Base-by-base conservation (phyloP, 192 early-diverging fungal species). In the Cladochytrium replicatum region DNA sequence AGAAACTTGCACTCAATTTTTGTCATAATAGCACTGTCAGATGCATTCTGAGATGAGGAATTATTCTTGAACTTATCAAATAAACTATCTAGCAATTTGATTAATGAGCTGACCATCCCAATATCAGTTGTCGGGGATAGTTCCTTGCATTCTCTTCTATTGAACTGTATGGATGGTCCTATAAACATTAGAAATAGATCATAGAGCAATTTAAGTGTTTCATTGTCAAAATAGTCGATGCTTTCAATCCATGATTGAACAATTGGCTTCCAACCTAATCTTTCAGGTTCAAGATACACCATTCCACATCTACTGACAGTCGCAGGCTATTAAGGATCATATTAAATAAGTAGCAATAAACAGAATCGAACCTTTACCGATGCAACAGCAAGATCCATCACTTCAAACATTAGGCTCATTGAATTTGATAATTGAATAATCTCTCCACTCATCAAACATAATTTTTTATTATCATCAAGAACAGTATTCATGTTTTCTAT, bases 401-500 rank as follows among this genome's bases (percentile, higher is more conserved):
- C 78, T 49, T 77, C 77, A 54, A 80, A 80, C 40, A 72, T 58
- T 39, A 80, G 61, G 42, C 71, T 75, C 77, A 80, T 80, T n/a
- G 75, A 74, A 53, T 79, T 79, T 11, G 71, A 74, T 17, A 79
- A 62, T 53, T 79, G 77, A 43, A 79, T 79, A 46, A 79, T 79
- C 50, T 79, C 77, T 17, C 77, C 77, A 32, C 66, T 70, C 77
- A 79, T 79, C 30, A 79, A 45, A 49, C 77, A 79, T 9, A 79
- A 57, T 44, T 79, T 79, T 52, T 79, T 79, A 54, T 79, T 79
- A 54, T 79, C 77, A 46, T 79, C 77, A 44, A 79, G 44, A 4
- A 79, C 77, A 7, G 77, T 79, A 47, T 79, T 79, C 77, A 80
- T 78, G 49, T 80, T 80, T 50, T 80, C 77, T 22, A 79, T 63